Evolutionary conservation across 257 asterid species (phyloP).

Genomic region (Scutellaria baicalensis): DNA sequence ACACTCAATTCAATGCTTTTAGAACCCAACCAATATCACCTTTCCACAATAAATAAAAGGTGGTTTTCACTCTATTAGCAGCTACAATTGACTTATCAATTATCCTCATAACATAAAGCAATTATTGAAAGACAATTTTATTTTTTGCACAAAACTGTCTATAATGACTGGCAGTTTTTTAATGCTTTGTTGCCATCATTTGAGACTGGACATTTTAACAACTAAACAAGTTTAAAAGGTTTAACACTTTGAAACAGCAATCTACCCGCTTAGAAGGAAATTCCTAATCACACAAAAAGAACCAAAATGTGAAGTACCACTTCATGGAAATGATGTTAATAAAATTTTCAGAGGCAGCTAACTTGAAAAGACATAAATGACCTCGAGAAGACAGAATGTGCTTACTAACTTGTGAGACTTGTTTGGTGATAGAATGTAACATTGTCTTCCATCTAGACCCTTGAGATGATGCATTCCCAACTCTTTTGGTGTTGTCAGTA

Average conservation of each 20-base stretch:
- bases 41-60: neutral
- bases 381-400: constrained; percentile 13
- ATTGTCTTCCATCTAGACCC: constrained; percentile 82
- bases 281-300: neutral
- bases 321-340: neutral
- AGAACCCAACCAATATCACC: neutral
- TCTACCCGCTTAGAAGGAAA: neutral
- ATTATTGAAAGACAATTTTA: neutral
- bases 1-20: neutral
- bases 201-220: neutral
- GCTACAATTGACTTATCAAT: neutral
- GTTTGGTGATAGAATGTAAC: constrained; percentile 70
- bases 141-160: neutral
- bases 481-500: constrained; percentile 36
- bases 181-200: neutral
- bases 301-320: neutral
- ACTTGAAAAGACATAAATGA: constrained; percentile 5
- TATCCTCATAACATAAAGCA: neutral
- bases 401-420: constrained; percentile 86
- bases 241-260: neutral
- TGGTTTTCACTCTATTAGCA: neutral
- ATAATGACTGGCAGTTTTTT: neutral
- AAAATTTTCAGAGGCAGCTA: constrained; percentile 1
- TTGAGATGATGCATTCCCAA: constrained; percentile 44
- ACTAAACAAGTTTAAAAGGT: neutral